These are phyloP conservation scores for Neonectria coccinea DNA, from an alignment of 2,329 filamentous ascomycete species.

Conservation along the genomic window DNA sequence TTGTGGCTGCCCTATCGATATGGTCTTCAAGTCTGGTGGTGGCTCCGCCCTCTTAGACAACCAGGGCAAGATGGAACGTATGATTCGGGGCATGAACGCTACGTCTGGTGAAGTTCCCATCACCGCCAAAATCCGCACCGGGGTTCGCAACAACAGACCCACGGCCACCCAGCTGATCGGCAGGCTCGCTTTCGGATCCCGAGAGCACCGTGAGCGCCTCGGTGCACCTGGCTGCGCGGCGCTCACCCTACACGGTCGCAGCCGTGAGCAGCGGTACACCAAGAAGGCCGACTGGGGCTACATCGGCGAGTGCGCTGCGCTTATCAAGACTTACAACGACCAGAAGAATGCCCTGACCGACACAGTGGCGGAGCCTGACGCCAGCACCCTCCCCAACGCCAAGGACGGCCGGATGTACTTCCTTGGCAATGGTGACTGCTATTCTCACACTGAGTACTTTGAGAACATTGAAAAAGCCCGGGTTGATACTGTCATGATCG, in stretches of 20 bases:
- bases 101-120: constrained; percentile 93
- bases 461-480: constrained; percentile 79
- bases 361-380: constrained; percentile 82
- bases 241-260: constrained; percentile 94
- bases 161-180: constrained; percentile 86
- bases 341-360: constrained; percentile 76
- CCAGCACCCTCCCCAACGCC: constrained; percentile 75
- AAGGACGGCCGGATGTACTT: constrained; percentile 83
- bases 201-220: constrained; percentile 75
- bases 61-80: constrained; percentile 90
- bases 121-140: constrained; percentile 94
- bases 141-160: constrained; percentile 82
- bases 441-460: constrained; percentile 90
- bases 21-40: constrained; percentile 88
- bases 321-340: constrained; percentile 84
- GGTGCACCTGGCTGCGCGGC: constrained; percentile 89
- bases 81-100: constrained; percentile 94
- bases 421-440: constrained; percentile 96
- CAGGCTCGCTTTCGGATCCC: constrained; percentile 82
- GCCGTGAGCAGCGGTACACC: constrained; percentile 93
- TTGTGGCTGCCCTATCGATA: constrained; percentile 96
- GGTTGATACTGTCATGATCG: constrained; percentile 97
- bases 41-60: constrained; percentile 93
- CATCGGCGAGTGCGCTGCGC: constrained; percentile 87
- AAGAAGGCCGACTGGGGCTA: constrained; percentile 94